These are phyloP conservation scores for Themeda triandra DNA, from an alignment of 176 grass and related monocot genomes.

Conservation along the genomic window DNA sequence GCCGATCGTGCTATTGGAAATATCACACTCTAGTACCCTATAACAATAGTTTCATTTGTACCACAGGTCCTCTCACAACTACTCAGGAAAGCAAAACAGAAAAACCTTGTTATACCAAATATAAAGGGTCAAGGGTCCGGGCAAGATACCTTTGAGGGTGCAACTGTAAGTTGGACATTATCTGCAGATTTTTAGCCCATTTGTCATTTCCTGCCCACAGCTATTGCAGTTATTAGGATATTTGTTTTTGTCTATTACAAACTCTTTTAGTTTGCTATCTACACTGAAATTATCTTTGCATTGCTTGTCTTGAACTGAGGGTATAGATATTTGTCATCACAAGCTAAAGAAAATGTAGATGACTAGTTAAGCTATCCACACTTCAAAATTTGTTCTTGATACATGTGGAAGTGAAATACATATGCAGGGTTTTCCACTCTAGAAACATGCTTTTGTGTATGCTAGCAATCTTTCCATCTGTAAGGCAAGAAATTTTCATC, in stretches of 20 bases:
- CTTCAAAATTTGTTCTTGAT: not conserved
- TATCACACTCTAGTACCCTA: conserved; percentile 16
- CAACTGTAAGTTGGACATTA: conserved; percentile 81
- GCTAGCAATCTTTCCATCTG: not conserved
- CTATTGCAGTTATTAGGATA: conserved; percentile 7
- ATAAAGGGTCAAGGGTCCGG: conserved; percentile 81
- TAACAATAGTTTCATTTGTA: conserved; percentile 35
- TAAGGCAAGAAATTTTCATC: not conserved
- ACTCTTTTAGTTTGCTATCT: not conserved
- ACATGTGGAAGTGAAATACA: not conserved
- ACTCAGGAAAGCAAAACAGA: conserved; percentile 93
- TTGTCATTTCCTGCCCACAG: not conserved
- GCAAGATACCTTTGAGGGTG: conserved; percentile 93
- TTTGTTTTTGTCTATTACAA: not conserved
- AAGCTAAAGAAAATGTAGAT: conserved; percentile 8
- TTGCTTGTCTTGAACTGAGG: conserved; percentile 15
- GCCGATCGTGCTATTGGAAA: not conserved
- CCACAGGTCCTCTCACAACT: conserved; percentile 90
- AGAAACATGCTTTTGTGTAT: conserved; percentile 10
- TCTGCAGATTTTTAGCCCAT: conserved; percentile 1
- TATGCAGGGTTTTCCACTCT: not conserved
- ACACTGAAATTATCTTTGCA: not conserved
- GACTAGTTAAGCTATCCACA: not conserved
- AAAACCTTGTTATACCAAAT: conserved; percentile 96
- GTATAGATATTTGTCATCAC: not conserved